These are phyloP conservation scores for Phaffia australis DNA, from an alignment of 768 basidiomycete species.

Conservation along the genomic window DNA sequence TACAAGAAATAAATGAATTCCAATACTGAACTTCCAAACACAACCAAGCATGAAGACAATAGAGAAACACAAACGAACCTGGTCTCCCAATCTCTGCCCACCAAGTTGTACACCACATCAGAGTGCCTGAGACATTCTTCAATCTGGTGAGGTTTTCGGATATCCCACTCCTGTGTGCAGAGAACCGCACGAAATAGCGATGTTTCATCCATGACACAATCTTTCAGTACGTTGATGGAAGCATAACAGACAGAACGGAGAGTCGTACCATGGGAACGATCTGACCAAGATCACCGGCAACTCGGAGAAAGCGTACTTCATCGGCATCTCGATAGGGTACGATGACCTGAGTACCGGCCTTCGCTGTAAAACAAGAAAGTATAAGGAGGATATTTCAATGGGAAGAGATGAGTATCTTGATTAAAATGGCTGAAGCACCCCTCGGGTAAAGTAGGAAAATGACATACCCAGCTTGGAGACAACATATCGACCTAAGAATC, in stretches of 20 bases:
- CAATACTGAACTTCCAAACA: no score
- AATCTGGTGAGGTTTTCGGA: slow-evolving; percentile 78
- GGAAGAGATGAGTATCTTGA: neutral
- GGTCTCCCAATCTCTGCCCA: slow-evolving; percentile 87
- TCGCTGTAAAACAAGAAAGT: slow-evolving; percentile 46
- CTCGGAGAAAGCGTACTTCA: slow-evolving; percentile 75
- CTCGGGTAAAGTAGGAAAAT: no score
- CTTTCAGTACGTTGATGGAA: neutral
- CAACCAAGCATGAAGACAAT: neutral
- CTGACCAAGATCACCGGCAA: slow-evolving; percentile 93
- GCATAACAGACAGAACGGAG: neutral
- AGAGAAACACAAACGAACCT: slow-evolving; percentile 48
- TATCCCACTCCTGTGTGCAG: slow-evolving; percentile 74
- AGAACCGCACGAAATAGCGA: no score
- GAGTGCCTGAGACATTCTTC: slow-evolving; percentile 89
- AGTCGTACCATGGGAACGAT: slow-evolving; percentile 76
- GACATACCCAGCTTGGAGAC: slow-evolving; percentile 79
- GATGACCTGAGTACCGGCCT: slow-evolving; percentile 83
- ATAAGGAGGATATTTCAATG: neutral
- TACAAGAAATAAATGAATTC: neutral
- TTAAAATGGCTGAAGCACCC: neutral
- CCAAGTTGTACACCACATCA: slow-evolving; percentile 91
- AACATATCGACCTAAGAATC: slow-evolving; percentile 87
- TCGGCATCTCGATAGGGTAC: slow-evolving; percentile 93
- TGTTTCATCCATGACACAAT: neutral